Evolutionary conservation across 768 basidiomycete species (phyloP), one percentile per base, ranked within the genome.

Genomic region (Panaeolus papilionaceus): DNA sequence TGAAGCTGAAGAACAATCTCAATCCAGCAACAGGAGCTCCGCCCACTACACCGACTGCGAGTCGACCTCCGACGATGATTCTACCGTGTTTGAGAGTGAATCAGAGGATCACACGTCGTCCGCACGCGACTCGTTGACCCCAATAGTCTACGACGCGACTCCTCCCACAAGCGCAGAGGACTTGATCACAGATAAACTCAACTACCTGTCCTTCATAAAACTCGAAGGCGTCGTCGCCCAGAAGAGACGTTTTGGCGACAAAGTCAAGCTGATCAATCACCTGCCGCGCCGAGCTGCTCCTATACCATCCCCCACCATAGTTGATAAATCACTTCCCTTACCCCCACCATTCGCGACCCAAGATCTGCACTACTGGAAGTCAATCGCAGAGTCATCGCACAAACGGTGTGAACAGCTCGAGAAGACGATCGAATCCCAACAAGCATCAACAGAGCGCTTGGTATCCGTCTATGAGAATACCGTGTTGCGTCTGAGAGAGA

Each of bases 41-140:
- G 54, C 54, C 6, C 54, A 58, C 12, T 58, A 58, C 28, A 58
- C 54, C 10, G 54, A 58, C 54, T 58, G 54, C 54, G 54, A 58
- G 20, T 49, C 47, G 9, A 8, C 12, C 47, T 58, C 28, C 28
- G 54, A 28, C 11, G 54, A 58, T 58, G 54, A 58, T 58, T 58
- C 54, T 16, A 58, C 54, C 14, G 26, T 58, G 4, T 58, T 33
- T 33, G 54, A 16, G 54, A 58, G 54, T 10, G 54, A 58, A 14
- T 58, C 54, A 33, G 54, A 58, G 8, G 26, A 58, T 33, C 33
- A 58, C 14, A 28, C 26, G 28, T 37, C 11, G 6, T 37, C 28
- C 2, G 11, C 12, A 28, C 26, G 26, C 26, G 33, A 37, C 54
- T 58, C 54, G 14, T 10, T 58, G 14, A 33, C 47, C 9, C 23